Conservation (phyloP, 495 filamentous ascomycete genomes). For the Neurospora sp. region DNA sequence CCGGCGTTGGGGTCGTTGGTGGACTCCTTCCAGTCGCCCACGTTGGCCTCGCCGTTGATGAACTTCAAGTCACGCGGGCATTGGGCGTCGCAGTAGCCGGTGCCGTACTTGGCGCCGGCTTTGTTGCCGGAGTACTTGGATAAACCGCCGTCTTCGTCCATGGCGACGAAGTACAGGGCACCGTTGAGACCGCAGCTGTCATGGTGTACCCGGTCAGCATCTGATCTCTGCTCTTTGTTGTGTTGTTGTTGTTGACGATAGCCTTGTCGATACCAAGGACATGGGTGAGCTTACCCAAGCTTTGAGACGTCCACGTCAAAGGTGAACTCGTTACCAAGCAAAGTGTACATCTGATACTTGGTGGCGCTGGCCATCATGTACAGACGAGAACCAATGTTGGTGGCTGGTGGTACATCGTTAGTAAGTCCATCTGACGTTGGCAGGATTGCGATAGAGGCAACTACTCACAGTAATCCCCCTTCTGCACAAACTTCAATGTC, state of each 20-base stretch:
- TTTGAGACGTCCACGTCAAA: conserved; percentile 47
- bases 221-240: conserved; percentile 38
- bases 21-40: conserved; percentile 48
- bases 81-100: conserved; percentile 47
- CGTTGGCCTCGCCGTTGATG: conserved; percentile 43
- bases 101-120: conserved; percentile 49
- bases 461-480: conserved; percentile 29
- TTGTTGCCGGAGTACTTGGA: conserved; percentile 39
- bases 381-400: conserved; percentile 41
- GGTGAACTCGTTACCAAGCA: conserved; percentile 44
- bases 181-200: conserved; percentile 42
- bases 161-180: conserved; percentile 46
- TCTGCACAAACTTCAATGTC: conserved; percentile 44
- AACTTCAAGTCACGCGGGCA: conserved; percentile 42
- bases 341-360: conserved; percentile 46
- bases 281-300: conserved; percentile 10
- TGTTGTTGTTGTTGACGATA: neutral
- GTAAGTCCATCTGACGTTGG: neutral
- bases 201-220: conserved; percentile 25
- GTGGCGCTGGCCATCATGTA: conserved; percentile 41
- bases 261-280: neutral
- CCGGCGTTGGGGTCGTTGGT: conserved; percentile 48
- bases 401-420: conserved; percentile 7
- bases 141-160: conserved; percentile 44
- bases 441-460: neutral